A percentile compares a stretch with the other conserved stretches of the same genome.
Evolutionary conservation across 2,329 filamentous ascomycete genomes (phyloP).

Genomic region (Bipolaris bicolor): DNA sequence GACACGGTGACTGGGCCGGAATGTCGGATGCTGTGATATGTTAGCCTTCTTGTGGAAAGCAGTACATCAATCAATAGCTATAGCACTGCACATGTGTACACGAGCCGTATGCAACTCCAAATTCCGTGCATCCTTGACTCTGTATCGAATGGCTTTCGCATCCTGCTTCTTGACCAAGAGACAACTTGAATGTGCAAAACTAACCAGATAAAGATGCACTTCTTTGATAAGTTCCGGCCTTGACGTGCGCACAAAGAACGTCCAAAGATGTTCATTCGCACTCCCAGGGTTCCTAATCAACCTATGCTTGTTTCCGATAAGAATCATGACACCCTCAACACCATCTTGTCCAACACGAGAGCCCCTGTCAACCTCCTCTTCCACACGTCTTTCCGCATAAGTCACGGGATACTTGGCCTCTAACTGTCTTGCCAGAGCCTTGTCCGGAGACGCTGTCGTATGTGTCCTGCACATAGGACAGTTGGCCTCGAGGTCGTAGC

Average conservation of each 20-base stretch:
- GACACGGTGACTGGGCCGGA: constrained; percentile 46
- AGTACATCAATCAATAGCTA: neutral
- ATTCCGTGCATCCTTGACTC: neutral
- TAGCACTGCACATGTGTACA: neutral
- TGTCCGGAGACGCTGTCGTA: constrained; percentile 45
- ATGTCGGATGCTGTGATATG: constrained; percentile 50
- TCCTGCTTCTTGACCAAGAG: neutral
- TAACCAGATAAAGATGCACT: constrained; percentile 47
- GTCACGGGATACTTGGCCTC: constrained; percentile 44
- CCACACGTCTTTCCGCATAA: constrained; percentile 45
- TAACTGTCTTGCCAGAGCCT: constrained; percentile 34
- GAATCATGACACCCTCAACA: constrained; percentile 51
- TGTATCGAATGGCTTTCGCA: neutral
- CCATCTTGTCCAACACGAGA: constrained; percentile 31
- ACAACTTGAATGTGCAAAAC: neutral
- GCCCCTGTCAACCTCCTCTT: constrained; percentile 40
- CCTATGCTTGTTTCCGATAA: constrained; percentile 54
- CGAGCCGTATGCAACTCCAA: too few relatives aligned
- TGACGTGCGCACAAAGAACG: constrained; percentile 54
- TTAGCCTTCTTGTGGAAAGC: constrained; percentile 1
- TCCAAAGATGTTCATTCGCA: constrained; percentile 53
- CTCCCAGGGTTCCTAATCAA: constrained; percentile 28
- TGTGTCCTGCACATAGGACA: constrained; percentile 56
- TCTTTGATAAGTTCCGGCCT: constrained; percentile 54
- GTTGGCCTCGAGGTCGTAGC: constrained; percentile 47